Evolutionary conservation across 140 eudicot genomes (phyloP), one percentile per base, ranked within the genome.

Genomic region (Anethum foeniculum): DNA sequence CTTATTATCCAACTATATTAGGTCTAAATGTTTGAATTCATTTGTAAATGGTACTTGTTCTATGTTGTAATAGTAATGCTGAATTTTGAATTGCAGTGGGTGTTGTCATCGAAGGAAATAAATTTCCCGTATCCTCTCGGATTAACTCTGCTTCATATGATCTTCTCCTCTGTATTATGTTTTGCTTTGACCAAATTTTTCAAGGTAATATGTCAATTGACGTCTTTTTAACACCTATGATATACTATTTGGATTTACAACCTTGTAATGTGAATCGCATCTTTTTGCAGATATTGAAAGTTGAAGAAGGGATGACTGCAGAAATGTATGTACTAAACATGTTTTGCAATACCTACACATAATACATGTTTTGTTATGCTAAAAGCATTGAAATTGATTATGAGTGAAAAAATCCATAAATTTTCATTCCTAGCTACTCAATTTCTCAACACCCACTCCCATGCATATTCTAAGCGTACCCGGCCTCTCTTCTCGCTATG

Each of bases 41-140:
- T 65, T 62, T 62, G n/a, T 68, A 15, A 4, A 32, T 41, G 43
- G 36, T 68, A 32, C 39, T 32, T 32, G 23, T 7, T 32, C n/a
- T 68, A 39, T 71, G 7, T 39, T 38, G 27, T 71, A 9, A 39
- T 71, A 71, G 18, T 44, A 3, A 74, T 14, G 2, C 28, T 39
- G 34, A 39, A 0, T n/a, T 75, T 75, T 46, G 7, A 11, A 36
- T 44, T 92, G 93, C 97, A 95, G 99, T 95, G 97, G 97, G 97
- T 95, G 85, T 81, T 95, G 89, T 95, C 99, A 54, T 95, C 99
- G 19, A 92, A 95, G 92, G 99, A 92, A 83, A 90, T 95, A 83
- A 95, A 95, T 85, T 95, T 95, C 79, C 99, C 99, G 21, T 95
- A 92, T 79, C 99, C 99, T 78, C 99, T 95, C 81, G 99, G 93